phyloP scores from a whole-genome alignment of 345 rosid genomes.

The Geranium rotundifolium region DNA sequence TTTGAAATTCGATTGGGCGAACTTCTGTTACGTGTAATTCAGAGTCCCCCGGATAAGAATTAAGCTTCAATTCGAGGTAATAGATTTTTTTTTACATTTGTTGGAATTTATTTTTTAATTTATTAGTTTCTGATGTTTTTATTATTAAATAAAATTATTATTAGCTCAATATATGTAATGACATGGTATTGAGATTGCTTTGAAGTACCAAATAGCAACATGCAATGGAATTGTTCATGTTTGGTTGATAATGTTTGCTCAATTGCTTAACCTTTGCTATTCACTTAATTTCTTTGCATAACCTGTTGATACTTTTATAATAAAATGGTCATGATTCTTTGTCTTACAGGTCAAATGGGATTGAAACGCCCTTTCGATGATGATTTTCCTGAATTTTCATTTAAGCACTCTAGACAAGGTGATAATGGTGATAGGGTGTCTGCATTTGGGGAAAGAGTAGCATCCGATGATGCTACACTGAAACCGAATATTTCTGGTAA shows the following conservation, averaged over 20 bases:
- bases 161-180: too few species aligned
- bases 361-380: constrained; percentile 39
- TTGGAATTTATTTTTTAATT: too few species aligned
- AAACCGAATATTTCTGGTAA: constrained; percentile 27
- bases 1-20: neutral
- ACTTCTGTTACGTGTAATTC: neutral
- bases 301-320: neutral
- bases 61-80: neutral
- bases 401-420: constrained; percentile 34
- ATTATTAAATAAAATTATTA: too few species aligned
- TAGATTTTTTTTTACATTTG: too few species aligned
- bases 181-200: too few species aligned
- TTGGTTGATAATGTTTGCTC: neutral
- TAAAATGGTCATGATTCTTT: too few species aligned
- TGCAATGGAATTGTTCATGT: neutral
- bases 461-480: constrained; percentile 8
- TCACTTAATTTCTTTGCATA: neutral
- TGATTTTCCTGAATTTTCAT: constrained; percentile 28
- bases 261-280: neutral
- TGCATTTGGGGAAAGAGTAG: constrained; percentile 9
- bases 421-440: constrained; percentile 18
- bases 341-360: constrained; percentile 23
- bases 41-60: neutral
- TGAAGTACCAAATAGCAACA: neutral
- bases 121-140: too few species aligned